Percentiles rank a stretch among this genome's conserved stretches.
Evolutionary conservation across 352 stramenopile genomes (phyloP).

Genomic region (Phytophthora niederhauseri): DNA sequence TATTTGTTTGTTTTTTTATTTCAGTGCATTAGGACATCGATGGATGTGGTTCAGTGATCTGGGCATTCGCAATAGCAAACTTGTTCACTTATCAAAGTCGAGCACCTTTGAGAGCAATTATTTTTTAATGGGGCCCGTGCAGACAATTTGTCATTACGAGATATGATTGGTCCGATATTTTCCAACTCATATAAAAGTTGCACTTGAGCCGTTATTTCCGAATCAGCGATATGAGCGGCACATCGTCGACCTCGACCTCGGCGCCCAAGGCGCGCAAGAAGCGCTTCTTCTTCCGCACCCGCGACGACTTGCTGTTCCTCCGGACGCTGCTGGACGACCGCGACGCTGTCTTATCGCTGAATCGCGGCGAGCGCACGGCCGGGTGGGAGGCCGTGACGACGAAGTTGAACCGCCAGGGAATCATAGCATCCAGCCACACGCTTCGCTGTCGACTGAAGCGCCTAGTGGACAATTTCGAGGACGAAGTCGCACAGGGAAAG

Average conservation of each 20-base stretch:
- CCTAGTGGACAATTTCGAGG: conserved; percentile 14
- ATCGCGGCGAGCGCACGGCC: not conserved
- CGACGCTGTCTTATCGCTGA: conserved; percentile 1
- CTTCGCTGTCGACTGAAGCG: conserved; percentile 24
- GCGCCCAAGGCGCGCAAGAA: conserved; percentile 24
- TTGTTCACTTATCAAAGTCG: no score
- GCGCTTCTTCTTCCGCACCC: conserved; percentile 24
- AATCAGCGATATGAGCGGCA: conserved; percentile 20
- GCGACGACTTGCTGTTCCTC: conserved; percentile 24
- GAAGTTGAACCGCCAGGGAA: conserved; percentile 10
- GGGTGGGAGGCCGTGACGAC: conserved; percentile 23
- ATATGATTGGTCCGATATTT: not conserved
- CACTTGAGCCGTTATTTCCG: not conserved
- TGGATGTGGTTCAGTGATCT: no score
- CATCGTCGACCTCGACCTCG: not conserved
- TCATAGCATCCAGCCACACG: conserved; percentile 14
- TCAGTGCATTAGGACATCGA: no score
- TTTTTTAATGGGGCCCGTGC: no score
- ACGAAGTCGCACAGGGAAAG: conserved; percentile 4
- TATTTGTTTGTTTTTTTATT: no score
- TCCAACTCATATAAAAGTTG: no score
- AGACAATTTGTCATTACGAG: not conserved
- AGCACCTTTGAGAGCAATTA: no score
- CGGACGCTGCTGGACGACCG: conserved; percentile 13
- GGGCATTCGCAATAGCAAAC: no score